Conservation (phyloP, 257 asterid species). For the Solanum piurae region DNA sequence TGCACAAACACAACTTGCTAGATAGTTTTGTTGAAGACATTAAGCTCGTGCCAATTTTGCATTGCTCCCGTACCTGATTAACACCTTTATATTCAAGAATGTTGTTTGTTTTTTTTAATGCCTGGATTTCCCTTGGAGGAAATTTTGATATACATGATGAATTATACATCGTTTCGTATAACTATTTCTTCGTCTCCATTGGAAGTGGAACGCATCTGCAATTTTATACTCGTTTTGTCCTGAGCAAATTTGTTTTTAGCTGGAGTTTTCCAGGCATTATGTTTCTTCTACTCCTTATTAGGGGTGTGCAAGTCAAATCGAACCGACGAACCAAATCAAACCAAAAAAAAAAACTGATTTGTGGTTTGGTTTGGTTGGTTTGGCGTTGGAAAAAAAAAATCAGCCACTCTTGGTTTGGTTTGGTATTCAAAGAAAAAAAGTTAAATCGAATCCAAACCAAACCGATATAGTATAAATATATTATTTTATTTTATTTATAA, state of each 20-base stretch:
- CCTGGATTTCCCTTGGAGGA: neutral
- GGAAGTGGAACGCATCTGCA: neutral
- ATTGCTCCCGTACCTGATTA: neutral
- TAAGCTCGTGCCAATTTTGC: neutral
- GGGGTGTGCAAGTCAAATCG: too few species aligned
- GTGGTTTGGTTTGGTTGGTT: too few species aligned
- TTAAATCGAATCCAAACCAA: too few species aligned
- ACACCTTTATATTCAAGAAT: neutral
- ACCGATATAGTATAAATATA: too few species aligned
- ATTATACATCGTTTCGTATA: neutral
- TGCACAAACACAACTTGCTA: slow-evolving; percentile 58
- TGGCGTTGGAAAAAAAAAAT: too few species aligned
- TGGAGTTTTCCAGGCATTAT: neutral
- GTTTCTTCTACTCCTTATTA: too few species aligned
- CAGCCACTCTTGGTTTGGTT: too few species aligned
- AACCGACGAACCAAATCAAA: too few species aligned
- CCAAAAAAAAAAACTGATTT: too few species aligned
- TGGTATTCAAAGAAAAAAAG: too few species aligned
- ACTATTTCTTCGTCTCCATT: neutral
- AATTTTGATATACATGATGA: neutral
- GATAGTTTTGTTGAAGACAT: slow-evolving; percentile 14
- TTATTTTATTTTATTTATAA: too few species aligned
- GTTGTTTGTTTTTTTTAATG: neutral
- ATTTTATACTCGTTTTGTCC: neutral
- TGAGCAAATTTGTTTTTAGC: neutral